Evolutionary conservation across 192 early-diverging fungal genomes (phyloP).

Genomic region (Paraglomus brasilianum): DNA sequence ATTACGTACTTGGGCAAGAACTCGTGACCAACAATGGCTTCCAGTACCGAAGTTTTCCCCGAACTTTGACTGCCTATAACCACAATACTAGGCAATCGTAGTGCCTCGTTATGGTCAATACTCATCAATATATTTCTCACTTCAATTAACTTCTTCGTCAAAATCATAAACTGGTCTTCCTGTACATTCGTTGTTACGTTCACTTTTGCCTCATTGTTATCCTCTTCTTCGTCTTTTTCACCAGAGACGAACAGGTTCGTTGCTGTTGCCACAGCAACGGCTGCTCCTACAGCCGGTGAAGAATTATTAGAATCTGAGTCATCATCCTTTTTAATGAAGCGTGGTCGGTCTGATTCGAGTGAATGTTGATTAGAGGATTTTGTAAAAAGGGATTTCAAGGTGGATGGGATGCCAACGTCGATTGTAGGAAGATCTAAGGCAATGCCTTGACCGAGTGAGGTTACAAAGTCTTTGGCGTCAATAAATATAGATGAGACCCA

Average conservation of each 20-base stretch:
- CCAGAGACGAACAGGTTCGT: conserved; percentile 37
- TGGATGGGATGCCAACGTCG: conserved; percentile 38
- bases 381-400: conserved; percentile 4
- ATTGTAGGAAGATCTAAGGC: conserved; percentile 42
- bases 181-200: conserved; percentile 53
- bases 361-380: conserved; percentile 24
- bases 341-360: conserved; percentile 32
- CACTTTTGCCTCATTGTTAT: conserved; percentile 44
- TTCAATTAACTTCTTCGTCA: conserved; percentile 94
- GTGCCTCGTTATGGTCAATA: conserved; percentile 71
- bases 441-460: conserved; percentile 38
- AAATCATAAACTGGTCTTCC: conserved; percentile 78
- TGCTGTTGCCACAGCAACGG: conserved; percentile 46
- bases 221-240: conserved; percentile 21
- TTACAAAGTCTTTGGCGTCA: conserved; percentile 36
- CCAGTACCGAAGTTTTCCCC: conserved; percentile 83
- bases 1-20: conserved; percentile 83
- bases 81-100: conserved; percentile 87
- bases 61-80: conserved; percentile 85
- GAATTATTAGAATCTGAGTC: conserved; percentile 28
- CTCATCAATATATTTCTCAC: conserved; percentile 91
- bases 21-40: conserved; percentile 83
- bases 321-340: conserved; percentile 37
- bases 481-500: conserved; percentile 38
- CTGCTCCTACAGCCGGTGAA: conserved; percentile 29